phyloP scores from a whole-genome alignment of 441 rosid genomes.

The Omphalea diandra region DNA sequence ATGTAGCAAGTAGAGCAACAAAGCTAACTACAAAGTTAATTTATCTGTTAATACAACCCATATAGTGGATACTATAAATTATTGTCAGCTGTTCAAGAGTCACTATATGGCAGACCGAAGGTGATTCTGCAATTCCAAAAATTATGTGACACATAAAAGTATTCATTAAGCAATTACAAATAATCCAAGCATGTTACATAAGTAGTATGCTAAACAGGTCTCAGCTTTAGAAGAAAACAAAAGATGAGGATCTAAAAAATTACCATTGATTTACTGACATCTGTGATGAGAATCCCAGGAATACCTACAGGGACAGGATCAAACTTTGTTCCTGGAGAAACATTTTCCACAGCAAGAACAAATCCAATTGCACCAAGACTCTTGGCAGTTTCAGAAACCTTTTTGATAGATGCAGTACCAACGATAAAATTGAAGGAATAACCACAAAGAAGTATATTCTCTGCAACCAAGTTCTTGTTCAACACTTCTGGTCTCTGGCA shows the following conservation, averaged over 20 bases:
- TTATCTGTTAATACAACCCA: not conserved
- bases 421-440: conserved; percentile 94
- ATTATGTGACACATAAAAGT: too few relatives aligned
- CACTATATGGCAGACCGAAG: conserved; percentile 3
- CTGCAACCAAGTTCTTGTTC: conserved; percentile 78
- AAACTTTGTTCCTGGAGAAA: conserved; percentile 91
- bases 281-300: conserved; percentile 91
- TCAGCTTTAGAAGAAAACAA: not conserved
- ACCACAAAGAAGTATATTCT: conserved; percentile 94
- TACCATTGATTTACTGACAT: conserved; percentile 85
- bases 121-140: not conserved
- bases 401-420: conserved; percentile 92
- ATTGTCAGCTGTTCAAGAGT: not conserved
- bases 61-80: not conserved
- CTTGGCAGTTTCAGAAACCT: conserved; percentile 91
- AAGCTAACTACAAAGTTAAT: not conserved
- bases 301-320: conserved; percentile 87
- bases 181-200: not conserved
- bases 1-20: not conserved
- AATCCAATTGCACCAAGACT: conserved; percentile 95
- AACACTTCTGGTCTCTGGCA: conserved; percentile 94
- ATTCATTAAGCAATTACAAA: not conserved
- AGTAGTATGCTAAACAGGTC: not conserved
- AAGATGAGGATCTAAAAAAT: conserved; percentile 14
- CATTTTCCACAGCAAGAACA: conserved; percentile 95